phyloP scores from a whole-genome alignment of 2,329 filamentous ascomycete genomes.

The Verticillium dahliae region DNA sequence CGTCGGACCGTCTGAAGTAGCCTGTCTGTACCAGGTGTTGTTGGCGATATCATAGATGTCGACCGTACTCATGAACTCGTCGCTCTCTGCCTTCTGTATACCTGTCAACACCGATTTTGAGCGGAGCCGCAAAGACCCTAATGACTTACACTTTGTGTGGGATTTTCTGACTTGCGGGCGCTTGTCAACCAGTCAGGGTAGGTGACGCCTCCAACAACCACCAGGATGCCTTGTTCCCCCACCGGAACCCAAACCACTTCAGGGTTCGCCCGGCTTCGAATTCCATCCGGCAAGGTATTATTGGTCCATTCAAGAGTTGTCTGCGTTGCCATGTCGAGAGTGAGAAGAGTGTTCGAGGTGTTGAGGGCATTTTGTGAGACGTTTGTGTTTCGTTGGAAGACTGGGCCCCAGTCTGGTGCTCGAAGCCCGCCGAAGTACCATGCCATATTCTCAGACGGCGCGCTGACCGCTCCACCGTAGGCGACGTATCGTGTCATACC shows the following conservation, averaged over 20 bases:
- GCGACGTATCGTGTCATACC: conserved; percentile 58
- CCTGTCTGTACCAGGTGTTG: conserved; percentile 62
- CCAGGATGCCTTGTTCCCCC: conserved; percentile 65
- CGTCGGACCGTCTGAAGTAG: conserved; percentile 53
- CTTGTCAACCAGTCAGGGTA: conserved; percentile 42
- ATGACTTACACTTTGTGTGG: conserved; percentile 30
- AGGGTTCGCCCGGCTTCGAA: conserved; percentile 48
- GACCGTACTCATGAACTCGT: conserved; percentile 65
- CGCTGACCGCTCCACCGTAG: conserved; percentile 56
- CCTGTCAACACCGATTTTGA: background rate
- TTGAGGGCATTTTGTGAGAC: conserved; percentile 28
- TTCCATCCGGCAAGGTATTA: conserved; percentile 36
- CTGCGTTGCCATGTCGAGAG: conserved; percentile 51
- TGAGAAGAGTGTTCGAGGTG: conserved; percentile 51
- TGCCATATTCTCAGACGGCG: conserved; percentile 63
- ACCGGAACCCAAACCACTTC: conserved; percentile 51
- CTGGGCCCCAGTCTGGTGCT: conserved; percentile 39
- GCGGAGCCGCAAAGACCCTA: background rate
- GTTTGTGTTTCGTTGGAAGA: conserved; percentile 31
- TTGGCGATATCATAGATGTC: conserved; percentile 71
- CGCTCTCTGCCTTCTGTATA: conserved; percentile 53
- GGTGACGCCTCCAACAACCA: conserved; percentile 70
- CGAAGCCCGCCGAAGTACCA: conserved; percentile 65
- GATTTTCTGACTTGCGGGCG: conserved; percentile 20
- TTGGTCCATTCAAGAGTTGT: conserved; percentile 49